These are phyloP conservation scores for Talaromyces sp. DNA, from an alignment of 2,329 filamentous ascomycete genomes.

Conservation along the genomic window DNA sequence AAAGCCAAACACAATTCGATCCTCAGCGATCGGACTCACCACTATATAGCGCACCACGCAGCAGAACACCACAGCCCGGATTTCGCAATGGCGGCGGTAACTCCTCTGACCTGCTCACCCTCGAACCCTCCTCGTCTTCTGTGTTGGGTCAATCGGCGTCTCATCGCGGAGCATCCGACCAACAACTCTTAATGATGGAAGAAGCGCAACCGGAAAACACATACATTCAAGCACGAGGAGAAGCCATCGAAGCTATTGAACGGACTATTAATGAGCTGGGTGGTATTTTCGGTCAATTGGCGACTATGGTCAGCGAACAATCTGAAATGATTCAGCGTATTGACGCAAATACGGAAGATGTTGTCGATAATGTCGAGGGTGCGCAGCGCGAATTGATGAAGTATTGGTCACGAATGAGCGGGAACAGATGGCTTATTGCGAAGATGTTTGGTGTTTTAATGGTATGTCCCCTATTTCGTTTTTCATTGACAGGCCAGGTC, in stretches of 20 bases:
- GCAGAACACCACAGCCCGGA: conserved; percentile 56
- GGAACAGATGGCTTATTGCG: conserved; percentile 91
- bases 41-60: conserved; percentile 74
- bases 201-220: conserved; percentile 78
- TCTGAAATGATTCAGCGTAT: conserved; percentile 97
- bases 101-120: conserved; percentile 64
- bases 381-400: conserved; percentile 93
- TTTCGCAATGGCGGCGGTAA: conserved; percentile 36
- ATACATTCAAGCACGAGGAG: conserved; percentile 89
- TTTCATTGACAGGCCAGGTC: not conserved
- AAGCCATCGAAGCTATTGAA: conserved; percentile 96
- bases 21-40: conserved; percentile 74
- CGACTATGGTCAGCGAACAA: conserved; percentile 95
- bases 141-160: conserved; percentile 38
- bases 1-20: conserved; percentile 59
- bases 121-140: conserved; percentile 62
- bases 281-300: conserved; percentile 86
- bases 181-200: conserved; percentile 89
- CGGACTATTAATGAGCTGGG: conserved; percentile 90
- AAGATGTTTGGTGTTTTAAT: conserved; percentile 79
- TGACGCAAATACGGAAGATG: conserved; percentile 94
- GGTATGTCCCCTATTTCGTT: conserved; percentile 37
- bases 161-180: conserved; percentile 60
- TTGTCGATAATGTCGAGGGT: conserved; percentile 97
- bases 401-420: conserved; percentile 91